Evolutionary conservation across 2,329 filamentous ascomycete species (phyloP), one percentile per base, ranked within the genome.

Genomic region (Acarospora socialis): DNA sequence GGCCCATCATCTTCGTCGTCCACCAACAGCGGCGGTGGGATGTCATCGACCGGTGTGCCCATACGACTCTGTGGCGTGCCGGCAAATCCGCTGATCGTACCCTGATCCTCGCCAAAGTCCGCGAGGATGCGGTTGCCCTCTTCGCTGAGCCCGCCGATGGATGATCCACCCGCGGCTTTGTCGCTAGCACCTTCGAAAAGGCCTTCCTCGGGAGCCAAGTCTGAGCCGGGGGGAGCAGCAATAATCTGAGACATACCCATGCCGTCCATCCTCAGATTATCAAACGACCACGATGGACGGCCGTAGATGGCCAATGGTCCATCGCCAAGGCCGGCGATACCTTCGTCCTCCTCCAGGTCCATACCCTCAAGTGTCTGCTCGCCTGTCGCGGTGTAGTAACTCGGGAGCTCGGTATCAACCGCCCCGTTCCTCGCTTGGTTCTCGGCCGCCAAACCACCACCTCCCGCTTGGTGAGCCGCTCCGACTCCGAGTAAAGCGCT

Each of bases 401-500:
- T 44, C 16, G 55, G 53, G 12, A n/a, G n/a, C n/a, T n/a, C n/a
- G n/a, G n/a, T n/a, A n/a, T 40, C 43, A 37, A 46, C 48, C 40
- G 42, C 43, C 40, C 36, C 41, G 46, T 45, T 54, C 51, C 42
- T 50, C 50, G 44, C 36, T 46, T 41, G 52, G 40, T 44, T 48
- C 52, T 46, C 50, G 49, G 43, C 48, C 50, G 51, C 62, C 57
- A 59, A 68, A 68, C 70, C 69, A 74, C 52, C 68, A 65, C 58
- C 68, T 67, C 55, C 69, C 60, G 52, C 66, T 66, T 52, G 76
- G 73, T 56, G 75, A 79, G 57, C 72, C 75, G 66, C 78, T 82
- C 58, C 79, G 70, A 65, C 75, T 81, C 65, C 74, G 69, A 56
- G 68, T 68, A 70, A 81, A 71, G 71, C 78, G 79, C 78, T 83